Conservation (phyloP, 2,329 filamentous ascomycete species). For the Thielaviopsis musarum region DNA sequence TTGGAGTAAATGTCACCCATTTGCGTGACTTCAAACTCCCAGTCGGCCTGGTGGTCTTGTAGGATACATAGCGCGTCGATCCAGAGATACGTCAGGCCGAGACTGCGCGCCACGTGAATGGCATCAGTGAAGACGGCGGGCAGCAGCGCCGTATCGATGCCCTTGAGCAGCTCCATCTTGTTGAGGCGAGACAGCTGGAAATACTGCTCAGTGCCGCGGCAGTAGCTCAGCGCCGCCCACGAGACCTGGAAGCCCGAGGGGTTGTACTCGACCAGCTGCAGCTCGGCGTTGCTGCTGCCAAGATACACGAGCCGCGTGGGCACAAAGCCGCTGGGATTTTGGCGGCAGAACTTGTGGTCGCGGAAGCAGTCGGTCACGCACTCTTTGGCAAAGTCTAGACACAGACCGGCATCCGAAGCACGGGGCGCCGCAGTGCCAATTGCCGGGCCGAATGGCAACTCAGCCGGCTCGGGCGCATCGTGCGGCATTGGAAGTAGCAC, state of each 20-base stretch:
- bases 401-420: constrained; percentile 8
- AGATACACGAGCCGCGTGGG: constrained; percentile 9
- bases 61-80: constrained; percentile 20
- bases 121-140: constrained; percentile 17
- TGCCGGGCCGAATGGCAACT: constrained; percentile 7
- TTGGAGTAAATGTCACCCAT: constrained; percentile 14
- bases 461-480: constrained; percentile 4
- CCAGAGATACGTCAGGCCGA: constrained; percentile 18
- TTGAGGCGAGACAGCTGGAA: constrained; percentile 9
- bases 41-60: constrained; percentile 15
- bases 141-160: constrained; percentile 5
- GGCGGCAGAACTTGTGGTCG: constrained; percentile 9
- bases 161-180: constrained; percentile 5
- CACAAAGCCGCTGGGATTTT: constrained; percentile 2
- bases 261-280: constrained; percentile 8
- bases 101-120: constrained; percentile 15
- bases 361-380: constrained; percentile 9
- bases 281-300: constrained; percentile 1
- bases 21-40: constrained; percentile 11
- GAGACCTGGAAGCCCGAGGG: constrained; percentile 6
- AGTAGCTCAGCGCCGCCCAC: constrained; percentile 12
- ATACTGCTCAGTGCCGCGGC: constrained; percentile 5
- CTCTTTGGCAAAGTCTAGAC: constrained; percentile 2
- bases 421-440: constrained; percentile 10
- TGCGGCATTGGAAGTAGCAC: constrained; percentile 7